Conservation (phyloP, 2,329 filamentous ascomycete species). For the Corinectria fuckeliana region DNA sequence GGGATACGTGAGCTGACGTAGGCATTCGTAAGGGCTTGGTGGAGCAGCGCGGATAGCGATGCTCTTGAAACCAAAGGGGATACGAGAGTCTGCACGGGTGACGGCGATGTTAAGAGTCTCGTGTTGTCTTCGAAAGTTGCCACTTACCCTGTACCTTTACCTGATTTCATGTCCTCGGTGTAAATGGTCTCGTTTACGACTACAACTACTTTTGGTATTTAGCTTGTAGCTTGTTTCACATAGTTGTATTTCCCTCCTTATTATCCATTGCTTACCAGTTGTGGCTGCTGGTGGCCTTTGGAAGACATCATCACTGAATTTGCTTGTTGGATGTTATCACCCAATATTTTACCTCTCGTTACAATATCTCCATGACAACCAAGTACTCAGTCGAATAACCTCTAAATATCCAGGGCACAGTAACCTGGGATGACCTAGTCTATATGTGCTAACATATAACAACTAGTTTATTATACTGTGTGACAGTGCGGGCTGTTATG, state of each 20-base stretch:
- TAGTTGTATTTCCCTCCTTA: too few species aligned
- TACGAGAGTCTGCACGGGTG: not conserved
- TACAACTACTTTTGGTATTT: not conserved
- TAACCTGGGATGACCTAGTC: not conserved
- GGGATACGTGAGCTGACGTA: not conserved
- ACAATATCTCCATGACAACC: not conserved
- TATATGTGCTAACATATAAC: not conserved
- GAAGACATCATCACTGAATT: too few species aligned
- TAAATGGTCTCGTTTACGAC: not conserved
- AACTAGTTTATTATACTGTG: not conserved
- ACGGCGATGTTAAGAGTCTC: too few species aligned
- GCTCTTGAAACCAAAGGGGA: not conserved
- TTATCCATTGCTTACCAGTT: too few species aligned
- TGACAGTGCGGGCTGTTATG: not conserved
- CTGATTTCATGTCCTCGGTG: not conserved
- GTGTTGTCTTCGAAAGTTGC: too few species aligned
- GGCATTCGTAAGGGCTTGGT: constrained; percentile 9
- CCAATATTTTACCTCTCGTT: not conserved
- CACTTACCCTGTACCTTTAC: not conserved
- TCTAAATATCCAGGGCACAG: not conserved
- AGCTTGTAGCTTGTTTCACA: too few species aligned
- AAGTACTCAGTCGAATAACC: not conserved
- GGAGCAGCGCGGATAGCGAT: not conserved
- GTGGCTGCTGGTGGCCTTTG: too few species aligned
- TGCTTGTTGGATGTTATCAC: too few species aligned